Evolutionary conservation across 1,284 basidiomycete species (phyloP).

Genomic region (Cutaneotrichosporon sp.): DNA sequence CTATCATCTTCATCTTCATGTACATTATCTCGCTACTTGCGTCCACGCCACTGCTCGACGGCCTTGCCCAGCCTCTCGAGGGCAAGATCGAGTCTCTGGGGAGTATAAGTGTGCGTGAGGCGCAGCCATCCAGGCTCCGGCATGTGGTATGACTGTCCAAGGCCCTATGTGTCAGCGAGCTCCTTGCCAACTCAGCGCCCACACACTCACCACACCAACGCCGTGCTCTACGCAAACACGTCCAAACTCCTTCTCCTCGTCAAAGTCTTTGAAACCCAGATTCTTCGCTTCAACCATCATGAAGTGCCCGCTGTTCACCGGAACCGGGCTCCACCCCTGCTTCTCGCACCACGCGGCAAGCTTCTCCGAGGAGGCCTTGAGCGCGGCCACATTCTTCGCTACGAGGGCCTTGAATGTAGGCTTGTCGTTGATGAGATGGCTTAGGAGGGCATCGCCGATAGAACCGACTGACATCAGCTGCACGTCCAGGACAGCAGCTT

Average conservation of each 20-base stretch:
- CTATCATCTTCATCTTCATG: too few species aligned
- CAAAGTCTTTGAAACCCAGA: slow-evolving; percentile 9
- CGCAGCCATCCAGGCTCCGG: slow-evolving; percentile 15
- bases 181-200: too few species aligned
- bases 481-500: slow-evolving; percentile 6
- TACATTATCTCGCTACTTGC: not conserved
- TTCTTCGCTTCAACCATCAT: slow-evolving; percentile 14
- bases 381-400: slow-evolving; percentile 26
- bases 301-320: slow-evolving; percentile 33
- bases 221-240: slow-evolving; percentile 1
- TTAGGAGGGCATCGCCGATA: slow-evolving; percentile 43
- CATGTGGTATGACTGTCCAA: slow-evolving; percentile 12
- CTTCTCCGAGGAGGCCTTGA: slow-evolving; percentile 36
- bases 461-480: slow-evolving; percentile 32
- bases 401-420: slow-evolving; percentile 29
- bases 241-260: slow-evolving; percentile 11
- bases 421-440: slow-evolving; percentile 33
- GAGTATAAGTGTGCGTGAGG: slow-evolving; percentile 13
- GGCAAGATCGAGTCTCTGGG: not conserved
- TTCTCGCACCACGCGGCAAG: slow-evolving; percentile 37
- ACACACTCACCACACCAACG: slow-evolving; percentile 11
- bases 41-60: not conserved
- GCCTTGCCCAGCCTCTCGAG: slow-evolving; percentile 1
- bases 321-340: slow-evolving; percentile 36
- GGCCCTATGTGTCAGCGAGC: slow-evolving; percentile 8